Percentiles rank a stretch among this genome's conserved stretches.
Evolutionary conservation across 257 asterid species (phyloP).

Genomic region (Lavandula angustifolia): DNA sequence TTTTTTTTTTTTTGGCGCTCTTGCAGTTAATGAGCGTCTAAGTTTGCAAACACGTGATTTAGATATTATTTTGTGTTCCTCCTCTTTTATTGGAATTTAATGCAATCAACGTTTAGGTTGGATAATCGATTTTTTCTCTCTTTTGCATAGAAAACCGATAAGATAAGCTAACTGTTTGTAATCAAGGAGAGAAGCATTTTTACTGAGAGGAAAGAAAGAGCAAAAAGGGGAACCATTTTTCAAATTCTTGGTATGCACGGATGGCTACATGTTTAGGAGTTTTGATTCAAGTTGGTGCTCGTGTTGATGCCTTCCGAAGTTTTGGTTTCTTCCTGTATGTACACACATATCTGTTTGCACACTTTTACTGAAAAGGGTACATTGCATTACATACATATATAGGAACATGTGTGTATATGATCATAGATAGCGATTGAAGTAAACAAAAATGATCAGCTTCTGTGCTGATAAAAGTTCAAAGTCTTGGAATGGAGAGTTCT

Average conservation of each 20-base stretch:
- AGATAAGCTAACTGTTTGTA: background rate
- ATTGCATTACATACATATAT: background rate
- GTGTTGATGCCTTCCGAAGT: conserved; percentile 19
- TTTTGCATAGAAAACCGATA: background rate
- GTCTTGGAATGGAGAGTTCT: background rate
- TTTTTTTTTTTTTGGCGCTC: background rate
- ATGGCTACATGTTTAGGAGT: conserved; percentile 24
- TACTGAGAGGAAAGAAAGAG: background rate
- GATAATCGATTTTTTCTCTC: background rate
- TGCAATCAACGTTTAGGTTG: conserved; percentile 15
- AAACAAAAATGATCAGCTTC: background rate
- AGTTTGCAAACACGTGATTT: conserved; percentile 23
- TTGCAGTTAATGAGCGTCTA: conserved; percentile 7
- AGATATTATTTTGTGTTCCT: background rate
- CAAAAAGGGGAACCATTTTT: background rate
- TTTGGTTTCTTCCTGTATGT: background rate
- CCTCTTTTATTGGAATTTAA: background rate
- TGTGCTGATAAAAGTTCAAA: background rate
- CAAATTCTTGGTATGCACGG: conserved; percentile 8
- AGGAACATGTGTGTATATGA: background rate
- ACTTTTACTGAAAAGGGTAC: background rate
- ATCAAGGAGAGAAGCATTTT: conserved; percentile 10
- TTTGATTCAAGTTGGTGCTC: conserved; percentile 7
- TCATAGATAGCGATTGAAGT: background rate
- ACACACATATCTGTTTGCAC: background rate